Base-by-base conservation (phyloP, 805 yeast genomes). In the Barnettozyma vustinii region DNA sequence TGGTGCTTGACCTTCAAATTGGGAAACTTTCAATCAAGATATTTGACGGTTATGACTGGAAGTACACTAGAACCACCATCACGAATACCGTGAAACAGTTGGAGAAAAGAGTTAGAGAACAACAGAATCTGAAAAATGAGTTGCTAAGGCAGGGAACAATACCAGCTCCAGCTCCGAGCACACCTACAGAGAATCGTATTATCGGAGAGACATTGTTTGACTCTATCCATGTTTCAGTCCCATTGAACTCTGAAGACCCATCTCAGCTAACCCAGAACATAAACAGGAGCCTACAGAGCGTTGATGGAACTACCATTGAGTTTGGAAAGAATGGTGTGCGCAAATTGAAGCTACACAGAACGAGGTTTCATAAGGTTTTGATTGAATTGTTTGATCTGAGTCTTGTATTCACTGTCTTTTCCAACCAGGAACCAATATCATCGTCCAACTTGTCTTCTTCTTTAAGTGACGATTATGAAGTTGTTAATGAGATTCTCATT, bases 1-100 rank as follows among this genome's bases (percentile, higher is more conserved):
- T 59, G 52, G 40, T 39, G 2, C n/a, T 62, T 16, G 51, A 35
- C 16, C 16, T 75, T 1, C 68, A 69, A 40, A 58, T 62, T 1
- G 50, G 73, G 2, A 73, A 73, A 43, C 64, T 71, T 0, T 60
- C 58, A 1, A 57, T 85, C 2, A 77, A 72, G 45, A 66, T 92
- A 18, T 82, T 77, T 62, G 99, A 94, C 68, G 99, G 99, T 0
- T 94, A 83, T 61, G 98, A 94, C 58, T 90, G 97, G 95, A 77
- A 76, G 48, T 78, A 79, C 40, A 89, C 98, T 0, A 74, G 96
- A 49, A 72, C 71, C 21, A 72, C 82, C 0, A 83, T 94, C 26
- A 69, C 72, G 10, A 76, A 74, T n/a, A 85, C 87, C 0, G 82
- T 91, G 0, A 76, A 76, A 47, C 67, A 77, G 10, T 77, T 88